phyloP scores from a whole-genome alignment of 495 filamentous ascomycete genomes.

The Xylaria palmicola region DNA sequence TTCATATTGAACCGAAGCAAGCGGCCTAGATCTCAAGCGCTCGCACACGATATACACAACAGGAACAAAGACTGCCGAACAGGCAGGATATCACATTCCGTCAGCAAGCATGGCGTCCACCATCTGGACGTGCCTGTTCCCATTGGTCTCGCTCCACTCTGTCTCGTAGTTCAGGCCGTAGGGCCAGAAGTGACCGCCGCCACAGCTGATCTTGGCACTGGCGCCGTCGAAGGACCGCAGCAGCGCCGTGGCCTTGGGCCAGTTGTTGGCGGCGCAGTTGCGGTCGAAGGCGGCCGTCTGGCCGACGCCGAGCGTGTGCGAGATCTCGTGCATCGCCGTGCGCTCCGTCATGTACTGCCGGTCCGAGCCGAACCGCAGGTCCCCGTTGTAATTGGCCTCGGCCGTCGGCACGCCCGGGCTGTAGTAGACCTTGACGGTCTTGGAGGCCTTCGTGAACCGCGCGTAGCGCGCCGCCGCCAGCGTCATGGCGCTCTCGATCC shows the following conservation, averaged over 20 bases:
- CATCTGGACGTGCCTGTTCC: constrained; percentile 35
- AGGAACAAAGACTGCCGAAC: background rate
- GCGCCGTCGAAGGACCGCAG: constrained; percentile 38
- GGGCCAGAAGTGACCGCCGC: constrained; percentile 44
- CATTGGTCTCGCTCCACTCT: constrained; percentile 43
- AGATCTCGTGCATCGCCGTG: constrained; percentile 46
- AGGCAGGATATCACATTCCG: constrained; percentile 12
- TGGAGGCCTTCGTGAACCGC: constrained; percentile 30
- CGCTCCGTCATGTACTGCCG: constrained; percentile 47
- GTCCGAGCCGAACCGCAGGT: constrained; percentile 44
- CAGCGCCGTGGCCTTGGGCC: constrained; percentile 38
- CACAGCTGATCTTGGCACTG: constrained; percentile 42
- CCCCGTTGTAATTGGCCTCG: constrained; percentile 43
- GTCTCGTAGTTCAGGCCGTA: constrained; percentile 45
- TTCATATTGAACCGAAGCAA: too few species aligned
- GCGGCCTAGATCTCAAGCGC: too few species aligned
- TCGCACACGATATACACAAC: too few species aligned
- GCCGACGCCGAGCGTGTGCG: constrained; percentile 44
- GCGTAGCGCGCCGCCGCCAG: constrained; percentile 38
- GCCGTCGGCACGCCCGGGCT: constrained; percentile 40
- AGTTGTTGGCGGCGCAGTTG: constrained; percentile 35
- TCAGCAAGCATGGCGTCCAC: constrained; percentile 40
- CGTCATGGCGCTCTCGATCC: constrained; percentile 39
- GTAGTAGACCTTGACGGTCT: constrained; percentile 38
- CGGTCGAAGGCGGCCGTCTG: constrained; percentile 39